Evolutionary conservation across 2,329 filamentous ascomycete genomes (phyloP).

Genomic region (Drechslerella dactyloides): DNA sequence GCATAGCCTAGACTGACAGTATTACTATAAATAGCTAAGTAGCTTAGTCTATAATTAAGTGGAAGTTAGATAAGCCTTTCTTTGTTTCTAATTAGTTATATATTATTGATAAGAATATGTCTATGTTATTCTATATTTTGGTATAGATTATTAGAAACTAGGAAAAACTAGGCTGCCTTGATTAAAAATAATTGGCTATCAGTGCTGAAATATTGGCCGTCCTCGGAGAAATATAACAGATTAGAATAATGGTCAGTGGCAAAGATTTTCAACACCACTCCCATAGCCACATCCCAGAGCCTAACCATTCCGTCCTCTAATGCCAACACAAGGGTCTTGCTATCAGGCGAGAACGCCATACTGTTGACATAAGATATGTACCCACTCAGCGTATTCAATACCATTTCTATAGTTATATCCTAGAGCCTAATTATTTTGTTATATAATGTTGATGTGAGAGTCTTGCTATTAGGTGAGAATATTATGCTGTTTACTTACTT

Average conservation of each 20-base stretch:
- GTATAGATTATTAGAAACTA: too few species aligned
- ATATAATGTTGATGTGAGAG: not conserved
- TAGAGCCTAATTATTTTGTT: constrained; percentile 4
- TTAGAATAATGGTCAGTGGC: too few species aligned
- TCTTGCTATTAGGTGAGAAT: constrained; percentile 8
- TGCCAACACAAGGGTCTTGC: constrained; percentile 78
- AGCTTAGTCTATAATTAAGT: constrained; percentile 2
- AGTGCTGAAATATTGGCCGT: constrained; percentile 6
- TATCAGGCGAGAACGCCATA: constrained; percentile 78
- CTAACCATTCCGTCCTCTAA: not conserved
- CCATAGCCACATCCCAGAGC: constrained; percentile 6
- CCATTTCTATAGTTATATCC: not conserved
- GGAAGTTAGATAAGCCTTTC: constrained; percentile 28
- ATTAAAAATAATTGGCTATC: not conserved
- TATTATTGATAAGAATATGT: constrained; percentile 4
- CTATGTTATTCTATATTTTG: not conserved
- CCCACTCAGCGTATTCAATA: not conserved
- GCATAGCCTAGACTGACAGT: constrained; percentile 6
- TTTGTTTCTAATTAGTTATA: constrained; percentile 11
- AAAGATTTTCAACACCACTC: not conserved
- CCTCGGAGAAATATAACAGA: constrained; percentile 3
- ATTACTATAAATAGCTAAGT: constrained; percentile 1
- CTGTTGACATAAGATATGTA: not conserved
- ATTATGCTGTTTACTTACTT: constrained; percentile 64
- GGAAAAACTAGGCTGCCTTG: not conserved